Conservation (phyloP, 1,284 basidiomycete genomes). For the Xerocomus nothofagi region DNA sequence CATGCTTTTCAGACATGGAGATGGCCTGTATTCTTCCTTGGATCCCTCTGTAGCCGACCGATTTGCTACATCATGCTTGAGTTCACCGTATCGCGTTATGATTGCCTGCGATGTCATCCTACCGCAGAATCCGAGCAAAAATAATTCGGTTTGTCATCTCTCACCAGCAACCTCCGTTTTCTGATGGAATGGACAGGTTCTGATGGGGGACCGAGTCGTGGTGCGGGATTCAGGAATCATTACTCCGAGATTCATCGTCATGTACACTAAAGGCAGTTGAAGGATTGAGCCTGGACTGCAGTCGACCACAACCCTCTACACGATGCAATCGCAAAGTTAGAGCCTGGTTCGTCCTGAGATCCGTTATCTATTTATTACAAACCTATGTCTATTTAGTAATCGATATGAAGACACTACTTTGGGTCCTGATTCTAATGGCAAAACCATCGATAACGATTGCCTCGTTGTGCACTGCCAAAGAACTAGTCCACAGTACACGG, state of each 20-base stretch:
- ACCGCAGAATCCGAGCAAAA: conserved; percentile 32
- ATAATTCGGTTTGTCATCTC: conserved; percentile 32
- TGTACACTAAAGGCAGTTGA: conserved; percentile 35
- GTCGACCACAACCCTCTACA: conserved; percentile 15
- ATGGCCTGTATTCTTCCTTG: conserved; percentile 58
- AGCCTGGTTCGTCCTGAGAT: conserved; percentile 23
- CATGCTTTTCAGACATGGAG: conserved; percentile 43
- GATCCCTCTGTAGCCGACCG: conserved; percentile 55
- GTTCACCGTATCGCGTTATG: conserved; percentile 62
- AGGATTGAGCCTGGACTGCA: conserved; percentile 18
- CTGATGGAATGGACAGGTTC: conserved; percentile 33
- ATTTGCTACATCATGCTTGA: conserved; percentile 58
- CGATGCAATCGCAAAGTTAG: conserved; percentile 26
- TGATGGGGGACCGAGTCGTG: conserved; percentile 33
- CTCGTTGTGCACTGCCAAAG: conserved; percentile 32
- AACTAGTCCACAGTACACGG: conserved; percentile 22
- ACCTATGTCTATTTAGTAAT: conserved; percentile 21
- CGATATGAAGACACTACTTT: conserved; percentile 25
- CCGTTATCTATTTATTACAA: conserved; percentile 23
- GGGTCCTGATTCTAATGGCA: conserved; percentile 6
- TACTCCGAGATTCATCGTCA: conserved; percentile 36
- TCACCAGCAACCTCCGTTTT: conserved; percentile 25
- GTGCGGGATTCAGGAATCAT: conserved; percentile 37
- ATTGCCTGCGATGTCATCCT: conserved; percentile 56
- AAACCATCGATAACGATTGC: conserved; percentile 25